These are phyloP conservation scores for Dendrobium officinale DNA, from an alignment of 106 monocot species.

Conservation along the genomic window DNA sequence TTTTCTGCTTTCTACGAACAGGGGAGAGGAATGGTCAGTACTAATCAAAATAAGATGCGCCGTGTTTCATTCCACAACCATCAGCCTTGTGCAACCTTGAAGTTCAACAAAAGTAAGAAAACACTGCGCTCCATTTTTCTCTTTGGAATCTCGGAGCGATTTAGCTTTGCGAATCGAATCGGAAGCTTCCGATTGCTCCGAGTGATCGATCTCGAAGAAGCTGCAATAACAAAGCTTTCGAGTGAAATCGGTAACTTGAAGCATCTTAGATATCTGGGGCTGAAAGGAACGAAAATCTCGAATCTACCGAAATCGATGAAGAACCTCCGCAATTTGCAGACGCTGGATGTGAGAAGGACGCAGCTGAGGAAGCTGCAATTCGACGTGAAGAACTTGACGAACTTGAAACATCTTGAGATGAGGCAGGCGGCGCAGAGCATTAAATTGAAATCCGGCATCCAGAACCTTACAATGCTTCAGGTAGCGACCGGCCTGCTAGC, in stretches of 20 bases:
- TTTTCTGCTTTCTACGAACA: slow-evolving; percentile 8
- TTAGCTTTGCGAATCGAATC: not conserved
- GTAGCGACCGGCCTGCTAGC: slow-evolving; percentile 17
- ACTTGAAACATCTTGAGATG: slow-evolving; percentile 24
- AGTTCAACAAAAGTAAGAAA: not conserved
- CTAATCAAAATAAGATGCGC: not conserved
- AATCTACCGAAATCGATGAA: slow-evolving; percentile 16
- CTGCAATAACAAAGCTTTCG: slow-evolving; percentile 7
- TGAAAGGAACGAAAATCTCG: slow-evolving; percentile 15
- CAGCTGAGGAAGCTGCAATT: slow-evolving; percentile 12
- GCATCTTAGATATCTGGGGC: slow-evolving; percentile 16
- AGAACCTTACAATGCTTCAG: slow-evolving; percentile 7
- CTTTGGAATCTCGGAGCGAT: not conserved
- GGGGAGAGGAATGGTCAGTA: not conserved
- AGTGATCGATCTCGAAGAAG: slow-evolving; percentile 19
- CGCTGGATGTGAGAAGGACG: slow-evolving; percentile 19
- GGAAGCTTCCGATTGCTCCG: slow-evolving; percentile 11
- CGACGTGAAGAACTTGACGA: slow-evolving; percentile 2
- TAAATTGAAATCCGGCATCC: not conserved
- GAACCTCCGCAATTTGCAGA: slow-evolving; percentile 20
- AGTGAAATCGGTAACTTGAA: slow-evolving; percentile 9
- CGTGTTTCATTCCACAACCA: slow-evolving; percentile 12
- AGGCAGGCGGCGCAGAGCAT: slow-evolving; percentile 7
- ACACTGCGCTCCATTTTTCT: not conserved
- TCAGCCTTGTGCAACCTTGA: not conserved